phyloP scores from a whole-genome alignment of 176 grass and related monocot species.

The Neostapfia colusana region DNA sequence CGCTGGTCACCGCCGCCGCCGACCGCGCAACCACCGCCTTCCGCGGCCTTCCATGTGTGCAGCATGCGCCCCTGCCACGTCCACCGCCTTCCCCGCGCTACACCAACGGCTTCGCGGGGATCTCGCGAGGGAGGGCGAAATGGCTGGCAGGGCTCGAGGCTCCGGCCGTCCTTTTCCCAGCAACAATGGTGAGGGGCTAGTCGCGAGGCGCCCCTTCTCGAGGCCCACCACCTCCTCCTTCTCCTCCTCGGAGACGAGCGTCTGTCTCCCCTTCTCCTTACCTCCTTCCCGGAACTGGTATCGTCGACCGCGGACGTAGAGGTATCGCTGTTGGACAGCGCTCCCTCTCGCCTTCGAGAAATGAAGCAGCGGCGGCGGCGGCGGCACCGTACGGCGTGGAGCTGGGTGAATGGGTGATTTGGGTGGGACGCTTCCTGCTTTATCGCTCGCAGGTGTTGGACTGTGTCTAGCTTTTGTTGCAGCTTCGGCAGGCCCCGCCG shows the following conservation, averaged over 20 bases:
- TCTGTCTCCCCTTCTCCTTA: not conserved
- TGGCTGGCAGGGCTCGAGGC: constrained; percentile 21
- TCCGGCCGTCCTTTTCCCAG: not conserved
- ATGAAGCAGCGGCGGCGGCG: not conserved
- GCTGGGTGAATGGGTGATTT: not conserved
- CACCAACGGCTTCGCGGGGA: constrained; percentile 27
- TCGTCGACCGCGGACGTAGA: not conserved
- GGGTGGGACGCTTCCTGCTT: not conserved
- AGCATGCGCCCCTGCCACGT: constrained; percentile 23
- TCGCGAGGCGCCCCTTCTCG: constrained; percentile 1
- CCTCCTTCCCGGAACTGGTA: not conserved
- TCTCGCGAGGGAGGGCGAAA: constrained; percentile 28
- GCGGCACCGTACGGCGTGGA: not conserved
- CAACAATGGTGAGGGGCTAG: constrained; percentile 22
- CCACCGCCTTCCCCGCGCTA: constrained; percentile 20
- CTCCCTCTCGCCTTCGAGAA: not conserved
- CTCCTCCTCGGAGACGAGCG: constrained; percentile 8
- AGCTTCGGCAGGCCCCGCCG: not conserved
- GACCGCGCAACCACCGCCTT: constrained; percentile 9
- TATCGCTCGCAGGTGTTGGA: not conserved
- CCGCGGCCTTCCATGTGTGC: constrained; percentile 50
- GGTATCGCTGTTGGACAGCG: not conserved
- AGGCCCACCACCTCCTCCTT: not conserved
- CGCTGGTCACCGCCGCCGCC: constrained; percentile 27
- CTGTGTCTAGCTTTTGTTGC: not conserved